Percentiles rank a stretch among this genome's conserved stretches.
Evolutionary conservation across 192 early-diverging fungal species (phyloP).

Genomic region (Spinellus fusiger): DNA sequence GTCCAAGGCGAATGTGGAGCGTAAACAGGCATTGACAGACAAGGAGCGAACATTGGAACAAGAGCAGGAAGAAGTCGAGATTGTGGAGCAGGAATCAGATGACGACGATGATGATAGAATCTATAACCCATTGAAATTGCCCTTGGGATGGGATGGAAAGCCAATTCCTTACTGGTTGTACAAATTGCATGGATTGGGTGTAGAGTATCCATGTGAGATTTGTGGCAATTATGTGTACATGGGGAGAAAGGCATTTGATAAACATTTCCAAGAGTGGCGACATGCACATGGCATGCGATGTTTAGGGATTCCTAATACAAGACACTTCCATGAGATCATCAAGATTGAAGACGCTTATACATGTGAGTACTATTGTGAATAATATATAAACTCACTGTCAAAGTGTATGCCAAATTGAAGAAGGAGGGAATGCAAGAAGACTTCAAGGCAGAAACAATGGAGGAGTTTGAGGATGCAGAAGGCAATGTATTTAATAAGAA

Average conservation of each 20-base stretch:
- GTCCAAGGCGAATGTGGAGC: slow-evolving; percentile 81
- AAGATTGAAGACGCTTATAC: slow-evolving; percentile 85
- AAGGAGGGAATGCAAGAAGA: slow-evolving; percentile 54
- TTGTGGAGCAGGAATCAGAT: slow-evolving; percentile 57
- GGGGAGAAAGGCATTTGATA: slow-evolving; percentile 93
- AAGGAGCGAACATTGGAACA: slow-evolving; percentile 70
- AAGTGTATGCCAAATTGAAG: slow-evolving; percentile 86
- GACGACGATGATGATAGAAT: slow-evolving; percentile 75
- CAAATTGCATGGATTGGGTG: slow-evolving; percentile 93
- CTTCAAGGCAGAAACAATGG: slow-evolving; percentile 74
- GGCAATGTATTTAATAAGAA: slow-evolving; percentile 88
- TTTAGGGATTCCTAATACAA: slow-evolving; percentile 86
- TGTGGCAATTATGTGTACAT: slow-evolving; percentile 94
- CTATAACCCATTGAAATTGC: slow-evolving; percentile 95
- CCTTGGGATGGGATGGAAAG: slow-evolving; percentile 97
- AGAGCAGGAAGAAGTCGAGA: slow-evolving; percentile 65
- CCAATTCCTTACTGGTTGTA: slow-evolving; percentile 99
- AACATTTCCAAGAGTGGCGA: slow-evolving; percentile 92
- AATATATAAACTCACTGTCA: not conserved
- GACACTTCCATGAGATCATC: slow-evolving; percentile 89
- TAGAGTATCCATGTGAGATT: slow-evolving; percentile 94
- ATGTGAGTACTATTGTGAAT: slow-evolving; percentile 44
- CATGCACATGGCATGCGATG: slow-evolving; percentile 93
- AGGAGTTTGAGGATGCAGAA: slow-evolving; percentile 83
- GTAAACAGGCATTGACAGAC: slow-evolving; percentile 88